Evolutionary conservation across 257 asterid species (phyloP).

Genomic region (Salvia splendens): DNA sequence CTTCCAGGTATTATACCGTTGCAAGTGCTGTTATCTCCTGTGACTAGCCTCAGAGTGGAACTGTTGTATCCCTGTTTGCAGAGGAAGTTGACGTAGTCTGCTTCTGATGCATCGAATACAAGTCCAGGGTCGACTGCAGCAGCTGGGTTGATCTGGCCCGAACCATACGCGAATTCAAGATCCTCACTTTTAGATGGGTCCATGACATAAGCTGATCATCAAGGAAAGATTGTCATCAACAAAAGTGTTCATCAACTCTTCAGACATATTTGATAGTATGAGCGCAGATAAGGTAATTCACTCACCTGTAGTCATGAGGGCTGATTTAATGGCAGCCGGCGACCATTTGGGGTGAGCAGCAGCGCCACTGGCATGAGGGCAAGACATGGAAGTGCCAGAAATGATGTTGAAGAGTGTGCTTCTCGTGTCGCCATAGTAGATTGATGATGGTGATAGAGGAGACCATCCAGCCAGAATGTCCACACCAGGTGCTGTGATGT

Average conservation of each 20-base stretch:
- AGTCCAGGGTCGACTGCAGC: slow-evolving; percentile 50
- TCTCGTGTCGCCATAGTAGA: slow-evolving; percentile 31
- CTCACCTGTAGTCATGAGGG: slow-evolving; percentile 61
- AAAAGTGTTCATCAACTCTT: background rate
- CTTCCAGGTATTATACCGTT: slow-evolving; percentile 36
- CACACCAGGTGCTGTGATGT: slow-evolving; percentile 57
- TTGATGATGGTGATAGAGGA: slow-evolving; percentile 39
- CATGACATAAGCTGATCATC: slow-evolving; percentile 40
- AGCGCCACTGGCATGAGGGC: slow-evolving; percentile 56
- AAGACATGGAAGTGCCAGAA: slow-evolving; percentile 58
- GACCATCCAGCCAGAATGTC: slow-evolving; percentile 66
- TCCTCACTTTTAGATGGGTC: slow-evolving; percentile 38
- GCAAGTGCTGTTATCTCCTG: slow-evolving; percentile 49
- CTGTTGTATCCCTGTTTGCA: slow-evolving; percentile 56
- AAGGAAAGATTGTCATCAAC: background rate
- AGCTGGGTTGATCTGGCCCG: slow-evolving; percentile 50
- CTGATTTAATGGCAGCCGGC: slow-evolving; percentile 53
- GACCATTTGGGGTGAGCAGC: slow-evolving; percentile 48
- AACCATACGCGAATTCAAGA: slow-evolving; percentile 47
- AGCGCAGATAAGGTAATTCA: background rate
- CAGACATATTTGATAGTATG: background rate
- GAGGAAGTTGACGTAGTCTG: slow-evolving; percentile 48
- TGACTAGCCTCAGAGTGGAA: slow-evolving; percentile 38
- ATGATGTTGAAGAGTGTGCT: slow-evolving; percentile 44
- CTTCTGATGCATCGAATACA: slow-evolving; percentile 43